phyloP scores from a whole-genome alignment of 2,329 filamentous ascomycete genomes.

The Venturia pyrina region DNA sequence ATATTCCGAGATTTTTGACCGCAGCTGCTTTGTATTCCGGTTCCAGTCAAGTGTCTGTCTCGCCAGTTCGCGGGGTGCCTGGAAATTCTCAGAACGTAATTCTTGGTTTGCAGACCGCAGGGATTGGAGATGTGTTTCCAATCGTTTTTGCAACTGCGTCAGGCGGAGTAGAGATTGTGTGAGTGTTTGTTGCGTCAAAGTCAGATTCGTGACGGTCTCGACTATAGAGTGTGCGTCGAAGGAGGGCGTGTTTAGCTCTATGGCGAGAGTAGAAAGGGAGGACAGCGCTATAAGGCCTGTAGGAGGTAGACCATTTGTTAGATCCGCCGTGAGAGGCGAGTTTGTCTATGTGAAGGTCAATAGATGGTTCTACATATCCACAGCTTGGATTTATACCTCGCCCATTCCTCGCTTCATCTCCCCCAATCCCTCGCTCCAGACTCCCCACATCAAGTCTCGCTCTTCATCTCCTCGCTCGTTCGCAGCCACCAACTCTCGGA shows the following conservation, averaged over 20 bases:
- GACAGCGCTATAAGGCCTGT: not conserved
- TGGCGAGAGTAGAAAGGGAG: constrained; percentile 2
- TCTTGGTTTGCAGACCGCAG: constrained; percentile 7
- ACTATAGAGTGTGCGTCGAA: constrained; percentile 6
- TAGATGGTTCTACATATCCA: not conserved
- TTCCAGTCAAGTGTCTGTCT: constrained; percentile 13
- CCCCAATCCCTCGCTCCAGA: constrained; percentile 50
- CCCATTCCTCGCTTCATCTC: constrained; percentile 34
- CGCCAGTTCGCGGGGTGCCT: constrained; percentile 10
- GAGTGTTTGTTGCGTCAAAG: constrained; percentile 6
- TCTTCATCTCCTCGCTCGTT: constrained; percentile 75
- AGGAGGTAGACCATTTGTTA: not conserved
- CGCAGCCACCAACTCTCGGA: constrained; percentile 62
- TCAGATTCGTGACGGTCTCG: constrained; percentile 7
- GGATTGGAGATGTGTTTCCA: constrained; percentile 11
- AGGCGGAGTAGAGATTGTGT: constrained; percentile 6
- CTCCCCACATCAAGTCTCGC: constrained; percentile 43
- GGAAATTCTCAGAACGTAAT: constrained; percentile 11
- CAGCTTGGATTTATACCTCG: not conserved
- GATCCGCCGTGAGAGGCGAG: not conserved
- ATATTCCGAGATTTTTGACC: constrained; percentile 14
- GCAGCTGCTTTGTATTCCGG: constrained; percentile 13
- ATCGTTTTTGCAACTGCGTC: constrained; percentile 3
- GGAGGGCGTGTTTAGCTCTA: constrained; percentile 7
- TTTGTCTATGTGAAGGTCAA: not conserved